Evolutionary conservation across 805 yeast genomes (phyloP), one percentile per base, ranked within the genome.

Genomic region (Kluyveromyces starmeri): DNA sequence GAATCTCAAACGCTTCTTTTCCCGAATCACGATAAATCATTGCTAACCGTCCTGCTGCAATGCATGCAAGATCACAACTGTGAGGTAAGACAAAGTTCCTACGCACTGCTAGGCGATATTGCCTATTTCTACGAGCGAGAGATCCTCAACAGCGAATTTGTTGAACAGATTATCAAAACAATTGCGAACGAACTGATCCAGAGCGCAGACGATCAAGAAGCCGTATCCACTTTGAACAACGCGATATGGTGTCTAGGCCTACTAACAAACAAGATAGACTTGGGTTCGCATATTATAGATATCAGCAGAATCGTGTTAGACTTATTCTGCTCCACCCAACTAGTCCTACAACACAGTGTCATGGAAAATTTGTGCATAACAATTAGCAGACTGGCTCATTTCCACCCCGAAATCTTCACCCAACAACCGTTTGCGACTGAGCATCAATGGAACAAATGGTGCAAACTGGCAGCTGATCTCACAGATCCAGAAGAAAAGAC

Each of bases 241-340:
- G 92, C 97, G 1, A 76, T 84, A 32, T 92, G 98, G 98, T 74
- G 95, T 2, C 61, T 83, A 10, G 97, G 98, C 28, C 95, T 92
- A 55, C 74, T 92, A 20, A 68, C 84, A 3, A 64, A 86, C 49
- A 71, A 83, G 37, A 36, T 56, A 8, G 56, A 56, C 30, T 29
- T 58, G 18, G 45, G 51, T 13, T 51, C 48, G 10, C 53, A 47
- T 34, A 42, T 56, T 18, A 37, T 58, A 17, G 59, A 57, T 24
- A 20, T 58, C 21, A 46, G 57, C 10, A 42, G 51, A 8, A 36
- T 55, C 7, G 35, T 54, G 13, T 31, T 55, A 8, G 61, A 57
- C 38, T 29, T 51, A 12, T 55, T 55, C 32, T 41, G 51, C 7
- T 46, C 47, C 7, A 46, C 52, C 5, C 40, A 44, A 18, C 45